Evolutionary conservation across 2,329 filamentous ascomycete species (phyloP).

Genomic region (Fusarium foetens): DNA sequence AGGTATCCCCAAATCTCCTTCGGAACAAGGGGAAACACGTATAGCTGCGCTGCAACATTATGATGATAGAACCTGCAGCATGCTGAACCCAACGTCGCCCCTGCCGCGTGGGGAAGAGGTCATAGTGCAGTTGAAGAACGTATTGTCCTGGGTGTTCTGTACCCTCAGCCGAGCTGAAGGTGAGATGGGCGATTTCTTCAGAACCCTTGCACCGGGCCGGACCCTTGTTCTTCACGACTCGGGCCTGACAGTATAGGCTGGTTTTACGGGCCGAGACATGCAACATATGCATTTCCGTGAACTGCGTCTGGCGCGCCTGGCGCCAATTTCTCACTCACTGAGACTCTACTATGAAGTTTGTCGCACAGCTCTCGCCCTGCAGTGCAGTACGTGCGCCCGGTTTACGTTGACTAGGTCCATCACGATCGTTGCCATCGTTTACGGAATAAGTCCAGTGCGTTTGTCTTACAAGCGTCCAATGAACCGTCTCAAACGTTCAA

Average conservation of each 20-base stretch:
- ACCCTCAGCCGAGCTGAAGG: slow-evolving; percentile 12
- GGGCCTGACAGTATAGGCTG: slow-evolving; percentile 2
- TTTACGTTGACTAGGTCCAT: background rate
- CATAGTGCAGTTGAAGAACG: slow-evolving; percentile 3
- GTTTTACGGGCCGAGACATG: slow-evolving; percentile 10
- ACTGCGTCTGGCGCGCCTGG: slow-evolving; percentile 33
- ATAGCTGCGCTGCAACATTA: slow-evolving; percentile 12
- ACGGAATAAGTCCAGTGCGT: slow-evolving; percentile 14
- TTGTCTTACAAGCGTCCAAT: slow-evolving; percentile 27
- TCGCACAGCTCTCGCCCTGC: background rate
- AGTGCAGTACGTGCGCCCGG: slow-evolving; percentile 6
- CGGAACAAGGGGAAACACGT: background rate
- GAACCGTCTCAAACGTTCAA: slow-evolving; percentile 35
- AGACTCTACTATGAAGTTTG: background rate
- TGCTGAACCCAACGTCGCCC: background rate
- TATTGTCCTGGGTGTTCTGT: background rate
- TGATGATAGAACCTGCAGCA: slow-evolving; percentile 9
- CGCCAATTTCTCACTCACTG: slow-evolving; percentile 2
- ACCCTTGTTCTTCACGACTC: slow-evolving; percentile 9
- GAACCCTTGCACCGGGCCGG: background rate
- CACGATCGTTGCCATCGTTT: slow-evolving; percentile 1
- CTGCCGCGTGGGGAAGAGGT: slow-evolving; percentile 15
- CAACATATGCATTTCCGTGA: background rate
- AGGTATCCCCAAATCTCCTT: background rate
- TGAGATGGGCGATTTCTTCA: slow-evolving; percentile 1